Evolutionary conservation across 116 monocot genomes (phyloP), one percentile per base, ranked within the genome.

Genomic region (Thalassia testudinum): DNA sequence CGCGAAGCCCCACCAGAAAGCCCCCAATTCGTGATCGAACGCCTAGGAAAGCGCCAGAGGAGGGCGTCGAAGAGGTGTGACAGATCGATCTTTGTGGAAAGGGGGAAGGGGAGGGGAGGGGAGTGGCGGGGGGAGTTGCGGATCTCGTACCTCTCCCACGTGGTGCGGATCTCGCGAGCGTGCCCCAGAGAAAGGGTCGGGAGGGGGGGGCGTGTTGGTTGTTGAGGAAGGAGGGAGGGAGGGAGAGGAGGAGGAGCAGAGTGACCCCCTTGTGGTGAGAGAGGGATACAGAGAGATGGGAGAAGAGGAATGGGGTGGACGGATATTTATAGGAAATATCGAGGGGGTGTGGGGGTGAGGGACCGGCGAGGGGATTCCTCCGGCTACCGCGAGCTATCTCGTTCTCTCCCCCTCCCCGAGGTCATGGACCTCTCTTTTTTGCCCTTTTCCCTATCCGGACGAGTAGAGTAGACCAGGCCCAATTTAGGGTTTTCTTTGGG

Each of bases 241-340:
- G 45, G 45, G 4, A 16, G 45, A 20, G 19, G 15, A 13, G 15
- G 45, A 20, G 19, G 15, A 20, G 15, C 45, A 15, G 45, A 45
- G 15, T 45, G 18, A n/a, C 45, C 7, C 40, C 40, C 14, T 14
- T 40, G 14, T 40, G 11, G 40, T n/a, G n/a, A n/a, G n/a, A n/a
- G n/a, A n/a, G n/a, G 30, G 30, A 3, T 34, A 34, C 6, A 34
- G 30, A 34, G 30, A 34, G 30, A 34, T 5, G 10, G 30, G 30
- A 10, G 30, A 10, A 34, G 45, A 45, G 15, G 45, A 16, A 20
- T 3, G 45, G 45, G 15, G 45, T 45, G 45, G 45, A 45, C 10
- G 45, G 45, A 16, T 45, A n/a, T 45, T 6, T 45, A 45, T 45
- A 45, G 45, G 45, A 45, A 16, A 45, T 45, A 45, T 45, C 15